Percentiles rank a stretch among this genome's conserved stretches.
These are phyloP conservation scores for Adenanthera pavonina DNA, from an alignment of 306 rosid genomes.

Conservation along the genomic window DNA sequence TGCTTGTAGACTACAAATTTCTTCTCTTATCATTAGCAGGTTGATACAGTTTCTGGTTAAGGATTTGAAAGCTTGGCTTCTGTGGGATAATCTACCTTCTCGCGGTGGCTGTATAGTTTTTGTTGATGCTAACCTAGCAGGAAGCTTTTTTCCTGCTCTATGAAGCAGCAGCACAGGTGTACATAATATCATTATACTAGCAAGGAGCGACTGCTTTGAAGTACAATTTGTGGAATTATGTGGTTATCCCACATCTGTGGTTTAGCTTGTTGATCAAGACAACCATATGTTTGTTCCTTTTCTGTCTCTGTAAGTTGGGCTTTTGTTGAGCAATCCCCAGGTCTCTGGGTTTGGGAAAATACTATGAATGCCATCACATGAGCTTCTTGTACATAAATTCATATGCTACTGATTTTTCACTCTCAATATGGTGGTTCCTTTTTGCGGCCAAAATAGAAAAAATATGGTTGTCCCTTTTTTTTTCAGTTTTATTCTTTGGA, in stretches of 20 bases:
- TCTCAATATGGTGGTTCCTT: slow-evolving; percentile 28
- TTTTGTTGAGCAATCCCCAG: slow-evolving; percentile 17
- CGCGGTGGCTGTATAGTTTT: slow-evolving; percentile 49
- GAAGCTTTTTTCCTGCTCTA: slow-evolving; percentile 35
- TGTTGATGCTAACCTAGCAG: slow-evolving; percentile 23
- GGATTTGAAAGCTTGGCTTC: slow-evolving; percentile 24
- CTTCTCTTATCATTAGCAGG: slow-evolving; percentile 25
- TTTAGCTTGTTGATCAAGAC: slow-evolving; percentile 31
- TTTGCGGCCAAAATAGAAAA: background rate
- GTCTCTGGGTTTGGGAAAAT: slow-evolving; percentile 12
- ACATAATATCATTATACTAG: slow-evolving; percentile 34
- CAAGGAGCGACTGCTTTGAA: slow-evolving; percentile 31
- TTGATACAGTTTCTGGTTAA: slow-evolving; percentile 35
- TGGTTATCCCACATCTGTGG: slow-evolving; percentile 27
- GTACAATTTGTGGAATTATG: slow-evolving; percentile 34
- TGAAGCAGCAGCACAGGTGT: slow-evolving; percentile 44
- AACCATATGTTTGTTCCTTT: slow-evolving; percentile 18
- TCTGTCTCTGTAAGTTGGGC: slow-evolving; percentile 15
- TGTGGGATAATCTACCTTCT: slow-evolving; percentile 38
- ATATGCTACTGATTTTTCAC: background rate
- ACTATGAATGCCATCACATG: slow-evolving; percentile 24
- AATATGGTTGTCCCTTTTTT: slow-evolving; percentile 27
- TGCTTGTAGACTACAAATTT: slow-evolving; percentile 1
- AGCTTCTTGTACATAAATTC: slow-evolving; percentile 26
- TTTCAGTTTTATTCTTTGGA: background rate